phyloP scores from a whole-genome alignment of 2,329 filamentous ascomycete species.

The Alternaria arborescens region DNA sequence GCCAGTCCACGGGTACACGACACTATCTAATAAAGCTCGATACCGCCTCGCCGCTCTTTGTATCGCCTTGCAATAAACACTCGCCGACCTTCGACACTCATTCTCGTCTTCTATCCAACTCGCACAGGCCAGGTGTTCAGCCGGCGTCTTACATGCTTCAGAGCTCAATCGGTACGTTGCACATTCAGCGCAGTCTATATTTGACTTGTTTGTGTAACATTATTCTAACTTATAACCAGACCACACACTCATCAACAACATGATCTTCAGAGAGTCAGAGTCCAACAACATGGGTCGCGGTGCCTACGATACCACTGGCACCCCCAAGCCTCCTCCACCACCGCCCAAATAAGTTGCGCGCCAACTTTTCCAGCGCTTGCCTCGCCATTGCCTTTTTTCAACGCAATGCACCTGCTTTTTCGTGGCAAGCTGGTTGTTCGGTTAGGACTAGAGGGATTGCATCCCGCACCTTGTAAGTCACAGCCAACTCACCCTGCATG shows the following conservation, averaged over 20 bases:
- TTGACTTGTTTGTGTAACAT: slow-evolving; percentile 26
- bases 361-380: neutral
- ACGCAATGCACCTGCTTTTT: neutral
- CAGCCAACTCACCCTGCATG: slow-evolving; percentile 40
- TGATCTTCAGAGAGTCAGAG: slow-evolving; percentile 55
- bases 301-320: slow-evolving; percentile 60
- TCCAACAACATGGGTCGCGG: slow-evolving; percentile 59
- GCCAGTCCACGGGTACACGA: slow-evolving; percentile 42
- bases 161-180: slow-evolving; percentile 31
- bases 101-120: slow-evolving; percentile 20
- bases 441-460: slow-evolving; percentile 47
- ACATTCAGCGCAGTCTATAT: slow-evolving; percentile 17
- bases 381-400: slow-evolving; percentile 3
- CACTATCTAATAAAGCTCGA: slow-evolving; percentile 38
- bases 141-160: slow-evolving; percentile 30
- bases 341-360: slow-evolving; percentile 49
- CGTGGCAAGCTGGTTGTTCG: slow-evolving; percentile 23
- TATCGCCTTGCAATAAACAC: slow-evolving; percentile 14
- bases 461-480: slow-evolving; percentile 46
- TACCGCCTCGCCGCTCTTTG: slow-evolving; percentile 17
- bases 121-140: slow-evolving; percentile 34
- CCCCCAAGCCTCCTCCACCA: slow-evolving; percentile 56
- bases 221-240: slow-evolving; percentile 45
- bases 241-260: slow-evolving; percentile 37
- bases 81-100: slow-evolving; percentile 32